Percentiles rank a stretch among this genome's conserved stretches.
Evolutionary conservation across 164 flowering plant genomes (phyloP).

Genomic region (Kingdonia uniflora): DNA sequence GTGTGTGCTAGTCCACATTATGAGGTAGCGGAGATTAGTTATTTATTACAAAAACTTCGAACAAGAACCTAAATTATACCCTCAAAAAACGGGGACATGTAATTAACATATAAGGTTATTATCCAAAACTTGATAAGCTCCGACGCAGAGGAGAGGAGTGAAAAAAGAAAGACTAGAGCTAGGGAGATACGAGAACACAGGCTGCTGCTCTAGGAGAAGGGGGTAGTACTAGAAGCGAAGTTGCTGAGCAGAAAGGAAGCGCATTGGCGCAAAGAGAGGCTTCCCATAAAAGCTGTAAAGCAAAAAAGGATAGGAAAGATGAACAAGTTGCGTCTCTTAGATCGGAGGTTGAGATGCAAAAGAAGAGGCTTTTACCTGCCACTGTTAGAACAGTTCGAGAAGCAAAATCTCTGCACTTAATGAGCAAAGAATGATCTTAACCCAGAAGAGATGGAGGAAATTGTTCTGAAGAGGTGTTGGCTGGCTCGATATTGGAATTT

Average conservation of each 20-base stretch:
- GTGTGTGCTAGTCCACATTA: no score
- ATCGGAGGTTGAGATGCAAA: constrained; percentile 60
- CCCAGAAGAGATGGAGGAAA: constrained; percentile 99
- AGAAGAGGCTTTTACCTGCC: constrained; percentile 48
- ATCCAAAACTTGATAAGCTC: no score
- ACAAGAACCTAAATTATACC: no score
- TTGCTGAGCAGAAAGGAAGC: constrained; percentile 96
- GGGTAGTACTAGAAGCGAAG: constrained; percentile 88
- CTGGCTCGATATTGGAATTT: constrained; percentile 98
- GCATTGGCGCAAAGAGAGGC: constrained; percentile 95
- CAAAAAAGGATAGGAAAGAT: constrained; percentile 55
- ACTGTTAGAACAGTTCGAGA: constrained; percentile 60
- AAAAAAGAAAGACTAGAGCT: constrained; percentile 83
- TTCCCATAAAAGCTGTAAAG: constrained; percentile 70
- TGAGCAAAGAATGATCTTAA: constrained; percentile 89
- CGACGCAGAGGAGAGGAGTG: constrained; percentile 75
- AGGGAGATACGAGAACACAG: constrained; percentile 91
- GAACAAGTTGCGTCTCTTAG: constrained; percentile 61
- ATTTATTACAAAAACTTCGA: no score
- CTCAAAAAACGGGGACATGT: no score
- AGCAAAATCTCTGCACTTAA: constrained; percentile 75
- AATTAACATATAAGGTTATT: no score
- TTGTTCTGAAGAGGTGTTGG: constrained; percentile 98
- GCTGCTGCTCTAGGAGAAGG: constrained; percentile 95
- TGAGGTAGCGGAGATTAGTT: no score